Conservation (phyloP, 305 asterid genomes). For the Solanum hybrid region DNA sequence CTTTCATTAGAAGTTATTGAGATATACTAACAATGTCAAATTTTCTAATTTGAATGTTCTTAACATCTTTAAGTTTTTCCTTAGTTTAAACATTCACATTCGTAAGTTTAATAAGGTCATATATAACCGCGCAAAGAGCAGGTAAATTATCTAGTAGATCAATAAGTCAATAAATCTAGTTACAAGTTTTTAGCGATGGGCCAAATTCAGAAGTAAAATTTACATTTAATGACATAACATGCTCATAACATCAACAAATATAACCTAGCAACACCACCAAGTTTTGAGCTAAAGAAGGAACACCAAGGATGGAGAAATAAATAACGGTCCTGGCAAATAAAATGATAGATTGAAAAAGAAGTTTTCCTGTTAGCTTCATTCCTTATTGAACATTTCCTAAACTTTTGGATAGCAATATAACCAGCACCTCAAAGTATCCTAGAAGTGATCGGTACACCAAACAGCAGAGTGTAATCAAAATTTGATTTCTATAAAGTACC, state of each 20-base stretch:
- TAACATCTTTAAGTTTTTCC: neutral
- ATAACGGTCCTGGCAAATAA: neutral
- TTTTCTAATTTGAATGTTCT: neutral
- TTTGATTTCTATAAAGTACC: conserved; percentile 25
- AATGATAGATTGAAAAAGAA: neutral
- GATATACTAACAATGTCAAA: neutral
- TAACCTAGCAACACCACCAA: neutral
- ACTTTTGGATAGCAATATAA: neutral
- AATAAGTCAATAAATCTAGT: neutral
- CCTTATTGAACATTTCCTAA: neutral
- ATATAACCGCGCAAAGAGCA: neutral
- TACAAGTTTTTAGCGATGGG: neutral
- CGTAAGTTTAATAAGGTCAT: neutral
- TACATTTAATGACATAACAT: neutral
- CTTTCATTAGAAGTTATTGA: neutral
- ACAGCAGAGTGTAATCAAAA: neutral
- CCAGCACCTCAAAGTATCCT: neutral
- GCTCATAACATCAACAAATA: neutral
- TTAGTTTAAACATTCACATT: neutral
- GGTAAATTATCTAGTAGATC: neutral
- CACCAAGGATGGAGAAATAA: neutral
- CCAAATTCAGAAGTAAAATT: neutral
- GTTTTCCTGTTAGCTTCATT: neutral
- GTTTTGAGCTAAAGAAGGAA: neutral
- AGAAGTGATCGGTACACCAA: neutral